Evolutionary conservation across 139 green algal species (phyloP), one percentile per base, ranked within the genome.

Genomic region (Chlorella vulgaris): DNA sequence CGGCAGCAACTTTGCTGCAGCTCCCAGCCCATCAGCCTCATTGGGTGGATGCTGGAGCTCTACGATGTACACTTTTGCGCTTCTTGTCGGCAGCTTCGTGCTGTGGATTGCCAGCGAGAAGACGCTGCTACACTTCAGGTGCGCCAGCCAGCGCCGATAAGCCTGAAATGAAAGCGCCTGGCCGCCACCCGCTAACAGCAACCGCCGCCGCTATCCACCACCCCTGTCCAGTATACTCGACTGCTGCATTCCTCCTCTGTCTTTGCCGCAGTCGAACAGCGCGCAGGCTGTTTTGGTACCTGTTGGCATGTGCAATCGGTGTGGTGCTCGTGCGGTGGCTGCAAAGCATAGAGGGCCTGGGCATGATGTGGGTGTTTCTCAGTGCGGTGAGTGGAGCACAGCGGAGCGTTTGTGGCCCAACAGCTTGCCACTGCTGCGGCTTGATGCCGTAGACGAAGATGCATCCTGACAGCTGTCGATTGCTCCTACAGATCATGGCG

Each of bases 181-280:
- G n/a, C n/a, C n/a, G n/a, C n/a, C n/a, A n/a, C n/a, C n/a, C n/a
- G n/a, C n/a, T n/a, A n/a, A n/a, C n/a, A n/a, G n/a, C n/a, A n/a
- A n/a, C n/a, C n/a, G n/a, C n/a, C n/a, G n/a, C n/a, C n/a, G n/a
- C n/a, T n/a, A n/a, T n/a, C n/a, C n/a, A n/a, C n/a, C n/a, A n/a
- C n/a, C n/a, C n/a, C n/a, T n/a, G n/a, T n/a, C n/a, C n/a, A n/a
- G n/a, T n/a, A n/a, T n/a, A n/a, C n/a, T n/a, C n/a, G n/a, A n/a
- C n/a, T n/a, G n/a, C n/a, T n/a, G n/a, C n/a, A n/a, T n/a, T n/a
- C n/a, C 42, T 43, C 43, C 69, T 26, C 36, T 55, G 21, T n/a
- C n/a, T n/a, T n/a, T n/a, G n/a, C n/a, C 60, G 65, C 85, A 89
- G 85, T 35, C 81, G 85, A n/a, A 89, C 81, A 28, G 81, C 76